Percentiles rank a stretch among this genome's conserved stretches.
These are phyloP conservation scores for Hypoxylon fuscum DNA, from an alignment of 495 filamentous ascomycete species.

Conservation along the genomic window DNA sequence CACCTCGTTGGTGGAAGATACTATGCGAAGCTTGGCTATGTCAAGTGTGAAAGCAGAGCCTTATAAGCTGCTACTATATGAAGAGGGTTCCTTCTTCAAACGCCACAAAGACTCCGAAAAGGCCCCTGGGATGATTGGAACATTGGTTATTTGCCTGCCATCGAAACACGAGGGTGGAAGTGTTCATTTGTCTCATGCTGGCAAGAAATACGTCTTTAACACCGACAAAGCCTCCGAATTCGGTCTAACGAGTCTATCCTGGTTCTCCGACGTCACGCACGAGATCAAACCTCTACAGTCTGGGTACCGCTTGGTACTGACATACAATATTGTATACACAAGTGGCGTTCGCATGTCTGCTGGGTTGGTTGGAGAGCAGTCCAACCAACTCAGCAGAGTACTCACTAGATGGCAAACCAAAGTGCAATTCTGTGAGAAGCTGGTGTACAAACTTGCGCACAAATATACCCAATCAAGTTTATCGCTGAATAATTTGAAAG, in stretches of 20 bases:
- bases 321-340: constrained; percentile 61
- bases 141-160: constrained; percentile 61
- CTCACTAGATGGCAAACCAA: constrained; percentile 9
- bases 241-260: constrained; percentile 54
- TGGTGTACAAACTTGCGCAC: constrained; percentile 57
- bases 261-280: constrained; percentile 63
- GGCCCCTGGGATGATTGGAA: constrained; percentile 59
- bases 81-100: constrained; percentile 61
- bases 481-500: constrained; percentile 49
- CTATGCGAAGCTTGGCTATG: constrained; percentile 57
- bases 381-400: constrained; percentile 2
- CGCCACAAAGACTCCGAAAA: constrained; percentile 64
- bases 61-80: constrained; percentile 64
- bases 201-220: constrained; percentile 46
- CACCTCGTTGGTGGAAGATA: constrained; percentile 57
- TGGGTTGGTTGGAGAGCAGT: constrained; percentile 32
- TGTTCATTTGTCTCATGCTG: constrained; percentile 54
- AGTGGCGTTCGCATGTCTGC: constrained; percentile 22
- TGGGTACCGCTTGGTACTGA: constrained; percentile 60
- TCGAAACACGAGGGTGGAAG: constrained; percentile 61
- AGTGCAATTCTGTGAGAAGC: neutral
- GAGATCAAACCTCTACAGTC: constrained; percentile 57
- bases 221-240: constrained; percentile 47
- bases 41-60: constrained; percentile 61
- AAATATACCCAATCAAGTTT: constrained; percentile 55